Evolutionary conservation across 2,329 filamentous ascomycete genomes (phyloP).

Genomic region (Claviceps pusilla): DNA sequence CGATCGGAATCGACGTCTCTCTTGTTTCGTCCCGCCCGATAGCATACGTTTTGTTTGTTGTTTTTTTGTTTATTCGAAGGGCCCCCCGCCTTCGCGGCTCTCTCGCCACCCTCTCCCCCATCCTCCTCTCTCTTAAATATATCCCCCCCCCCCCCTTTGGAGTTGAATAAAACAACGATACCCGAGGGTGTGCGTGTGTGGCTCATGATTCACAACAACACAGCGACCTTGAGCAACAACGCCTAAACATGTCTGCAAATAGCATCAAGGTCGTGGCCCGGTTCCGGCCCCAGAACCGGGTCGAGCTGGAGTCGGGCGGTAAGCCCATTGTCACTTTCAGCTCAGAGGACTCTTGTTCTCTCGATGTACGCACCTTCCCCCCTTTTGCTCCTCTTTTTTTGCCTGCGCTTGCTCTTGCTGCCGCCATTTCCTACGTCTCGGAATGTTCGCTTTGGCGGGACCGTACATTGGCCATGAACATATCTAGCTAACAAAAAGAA

Average conservation of each 20-base stretch:
- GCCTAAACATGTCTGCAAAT: constrained; percentile 41
- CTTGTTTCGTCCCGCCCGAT: background rate
- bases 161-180: background rate
- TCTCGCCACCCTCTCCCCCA: too few relatives aligned
- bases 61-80: background rate
- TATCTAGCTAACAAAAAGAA: constrained; percentile 11
- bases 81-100: too few relatives aligned
- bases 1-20: background rate
- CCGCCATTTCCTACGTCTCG: background rate
- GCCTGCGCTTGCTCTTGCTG: background rate
- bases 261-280: constrained; percentile 86
- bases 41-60: background rate
- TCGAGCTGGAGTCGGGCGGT: constrained; percentile 80
- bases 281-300: constrained; percentile 91
- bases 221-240: constrained; percentile 1
- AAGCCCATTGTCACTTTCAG: constrained; percentile 84
- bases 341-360: constrained; percentile 71
- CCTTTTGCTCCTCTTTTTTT: constrained; percentile 18
- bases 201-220: constrained; percentile 6
- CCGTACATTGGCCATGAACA: background rate
- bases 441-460: background rate
- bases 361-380: constrained; percentile 46
- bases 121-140: too few relatives aligned
- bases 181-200: constrained; percentile 3
- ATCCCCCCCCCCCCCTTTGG: background rate